Conservation (phyloP, 169 alveolate species). For the Perkinsus olseni region DNA sequence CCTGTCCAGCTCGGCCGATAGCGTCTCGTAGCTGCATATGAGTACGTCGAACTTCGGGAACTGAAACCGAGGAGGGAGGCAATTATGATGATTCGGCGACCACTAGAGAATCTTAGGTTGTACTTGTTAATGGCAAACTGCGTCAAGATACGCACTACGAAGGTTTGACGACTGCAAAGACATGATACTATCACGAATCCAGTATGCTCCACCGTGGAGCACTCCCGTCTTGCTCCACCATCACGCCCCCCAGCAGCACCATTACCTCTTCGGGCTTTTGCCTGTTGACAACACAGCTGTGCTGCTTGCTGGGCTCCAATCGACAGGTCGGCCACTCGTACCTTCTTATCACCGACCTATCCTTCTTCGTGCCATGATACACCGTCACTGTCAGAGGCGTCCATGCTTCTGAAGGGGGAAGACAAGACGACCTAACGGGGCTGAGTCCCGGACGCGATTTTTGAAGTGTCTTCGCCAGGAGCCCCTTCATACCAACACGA, state of each 20-base stretch:
- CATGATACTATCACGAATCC: too few species aligned
- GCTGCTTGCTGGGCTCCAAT: neutral
- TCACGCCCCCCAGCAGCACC: neutral
- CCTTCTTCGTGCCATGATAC: neutral
- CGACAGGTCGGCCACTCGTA: neutral
- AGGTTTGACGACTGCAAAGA: too few species aligned
- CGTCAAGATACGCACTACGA: too few species aligned
- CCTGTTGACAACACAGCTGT: neutral
- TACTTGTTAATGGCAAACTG: too few species aligned
- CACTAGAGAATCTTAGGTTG: too few species aligned
- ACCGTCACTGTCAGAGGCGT: neutral
- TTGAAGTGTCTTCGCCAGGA: neutral
- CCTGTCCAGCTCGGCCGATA: constrained; percentile 60
- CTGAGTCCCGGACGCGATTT: neutral
- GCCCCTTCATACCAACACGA: constrained; percentile 27
- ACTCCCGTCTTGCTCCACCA: neutral
- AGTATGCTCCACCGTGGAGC: too few species aligned
- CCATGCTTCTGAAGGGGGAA: constrained; percentile 36
- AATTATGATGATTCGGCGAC: too few species aligned
- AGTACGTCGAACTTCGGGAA: constrained; percentile 64
- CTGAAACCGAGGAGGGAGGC: constrained; percentile 11
- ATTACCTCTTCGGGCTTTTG: neutral
- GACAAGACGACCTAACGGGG: too few species aligned
- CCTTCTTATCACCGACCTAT: neutral
- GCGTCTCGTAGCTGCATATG: constrained; percentile 73